A percentile compares a stretch with the other conserved stretches of the same genome.
Conservation (phyloP, 441 rosid genomes). For the Capsella rubella region DNA sequence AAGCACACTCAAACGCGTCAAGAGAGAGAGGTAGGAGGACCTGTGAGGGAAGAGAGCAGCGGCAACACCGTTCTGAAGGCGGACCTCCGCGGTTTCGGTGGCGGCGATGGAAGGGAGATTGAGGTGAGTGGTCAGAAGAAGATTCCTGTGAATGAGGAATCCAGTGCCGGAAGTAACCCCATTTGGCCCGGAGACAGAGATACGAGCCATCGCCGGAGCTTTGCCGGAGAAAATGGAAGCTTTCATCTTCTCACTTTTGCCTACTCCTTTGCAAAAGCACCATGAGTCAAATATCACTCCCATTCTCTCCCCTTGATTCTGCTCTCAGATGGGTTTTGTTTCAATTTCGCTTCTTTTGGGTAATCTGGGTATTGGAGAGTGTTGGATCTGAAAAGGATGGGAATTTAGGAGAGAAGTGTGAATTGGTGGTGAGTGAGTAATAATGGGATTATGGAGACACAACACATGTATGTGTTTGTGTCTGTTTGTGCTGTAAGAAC, state of each 20-base stretch:
- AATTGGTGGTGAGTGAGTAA: conserved; percentile 27
- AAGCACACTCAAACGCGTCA: conserved; percentile 2
- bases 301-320: conserved; percentile 49
- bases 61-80: conserved; percentile 72
- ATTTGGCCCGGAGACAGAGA: conserved; percentile 54
- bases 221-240: conserved; percentile 79
- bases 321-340: conserved; percentile 32
- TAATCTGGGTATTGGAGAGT: conserved; percentile 7
- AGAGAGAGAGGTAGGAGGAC: conserved; percentile 40
- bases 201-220: conserved; percentile 69
- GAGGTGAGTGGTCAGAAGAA: conserved; percentile 84
- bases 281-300: conserved; percentile 77
- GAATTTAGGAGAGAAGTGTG: conserved; percentile 35
- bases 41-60: conserved; percentile 90
- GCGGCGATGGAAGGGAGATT: conserved; percentile 85
- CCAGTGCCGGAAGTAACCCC: conserved; percentile 71
- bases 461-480: conserved; percentile 45
- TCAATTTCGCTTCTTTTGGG: background rate
- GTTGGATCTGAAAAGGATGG: conserved; percentile 43
- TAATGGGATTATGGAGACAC: conserved; percentile 41
- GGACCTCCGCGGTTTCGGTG: conserved; percentile 83
- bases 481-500: conserved; percentile 36
- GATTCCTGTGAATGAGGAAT: conserved; percentile 90
- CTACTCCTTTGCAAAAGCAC: conserved; percentile 95
- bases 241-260: conserved; percentile 87